Evolutionary conservation across 2,329 filamentous ascomycete species (phyloP), one percentile per base, ranked within the genome.

Genomic region (Aspergillus fischeri): DNA sequence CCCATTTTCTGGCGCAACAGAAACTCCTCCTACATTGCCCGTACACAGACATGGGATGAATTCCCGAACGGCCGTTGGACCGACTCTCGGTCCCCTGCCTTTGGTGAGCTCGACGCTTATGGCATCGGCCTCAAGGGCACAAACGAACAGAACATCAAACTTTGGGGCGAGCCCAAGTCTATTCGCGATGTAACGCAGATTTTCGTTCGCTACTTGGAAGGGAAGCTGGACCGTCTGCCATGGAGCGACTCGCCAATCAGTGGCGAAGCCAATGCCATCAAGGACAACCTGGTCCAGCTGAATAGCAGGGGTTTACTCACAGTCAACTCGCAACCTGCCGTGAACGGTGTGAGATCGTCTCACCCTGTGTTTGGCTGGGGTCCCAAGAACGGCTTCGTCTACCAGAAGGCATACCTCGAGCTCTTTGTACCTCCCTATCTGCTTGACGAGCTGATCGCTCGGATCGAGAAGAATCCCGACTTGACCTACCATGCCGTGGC

Each of bases 21-120:
- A 57, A 94, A 96, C 77, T 92, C 94, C 71, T 96, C 92, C 3
- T 99, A 99, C 68, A 87, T 99, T 55, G 87, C 91, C 55, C 91
- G 94, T 55, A 99, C 94, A 0, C 92, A 97, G 72, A 93, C 97
- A 66, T 99, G 94, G 94, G 94, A 99, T 68, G 94, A 99, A 74
- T 99, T 97, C 68, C 94, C 94, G 55, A 99, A 99, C 80, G 94
- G 94, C 49, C 89, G 94, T 75, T 99, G 94, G 94, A 95, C 94
- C 76, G 94, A 99, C 75, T 93, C 92, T 53, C 86, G 94, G 63
- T 97, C 93, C 57, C 94, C 94, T 60, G 94, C 94, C 52, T 99
- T 97, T 70, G 94, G 94, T 68, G 92, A 97, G 75, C 80, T 97
- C 53, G 93, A 97, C 75, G 87, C 91, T 8, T 97, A 99, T 70